Conservation (phyloP, 202 grass and related monocot species). For the Cymbopogon flexuosus region DNA sequence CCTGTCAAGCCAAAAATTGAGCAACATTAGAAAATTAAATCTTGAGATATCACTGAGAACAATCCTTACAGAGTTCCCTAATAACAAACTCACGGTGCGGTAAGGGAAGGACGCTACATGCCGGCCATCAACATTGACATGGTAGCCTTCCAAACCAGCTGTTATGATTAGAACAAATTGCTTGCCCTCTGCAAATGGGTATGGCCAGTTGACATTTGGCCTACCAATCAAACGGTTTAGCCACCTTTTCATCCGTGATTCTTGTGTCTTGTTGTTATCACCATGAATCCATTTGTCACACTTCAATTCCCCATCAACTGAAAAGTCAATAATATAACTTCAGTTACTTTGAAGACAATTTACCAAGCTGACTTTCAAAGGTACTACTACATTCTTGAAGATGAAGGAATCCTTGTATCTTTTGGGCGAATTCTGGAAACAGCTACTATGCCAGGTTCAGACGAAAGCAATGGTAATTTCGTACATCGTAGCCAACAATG, state of each 20-base stretch:
- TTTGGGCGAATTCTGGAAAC: no score
- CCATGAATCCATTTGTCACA: constrained; percentile 68
- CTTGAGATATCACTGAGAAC: not conserved
- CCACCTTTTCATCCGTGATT: constrained; percentile 48
- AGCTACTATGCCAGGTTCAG: not conserved
- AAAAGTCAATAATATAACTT: constrained; percentile 4
- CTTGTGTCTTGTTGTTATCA: constrained; percentile 32
- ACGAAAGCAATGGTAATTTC: not conserved
- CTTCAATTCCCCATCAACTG: constrained; percentile 68
- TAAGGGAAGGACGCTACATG: constrained; percentile 72
- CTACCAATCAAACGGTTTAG: constrained; percentile 54
- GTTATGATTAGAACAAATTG: constrained; percentile 75
- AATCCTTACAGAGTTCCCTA: not conserved
- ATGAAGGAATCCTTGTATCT: not conserved
- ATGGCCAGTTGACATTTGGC: constrained; percentile 59
- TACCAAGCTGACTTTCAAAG: not conserved
- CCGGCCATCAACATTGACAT: constrained; percentile 62
- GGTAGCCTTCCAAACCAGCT: constrained; percentile 75
- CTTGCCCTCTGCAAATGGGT: constrained; percentile 74
- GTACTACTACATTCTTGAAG: not conserved
- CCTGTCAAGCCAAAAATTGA: constrained; percentile 29
- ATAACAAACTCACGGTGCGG: constrained; percentile 58
- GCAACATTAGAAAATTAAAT: constrained; percentile 15
- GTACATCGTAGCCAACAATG: not conserved
- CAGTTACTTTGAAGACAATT: not conserved